These are phyloP conservation scores for Trichoderma harzianum DNA, from an alignment of 2,329 filamentous ascomycete species.

Conservation along the genomic window DNA sequence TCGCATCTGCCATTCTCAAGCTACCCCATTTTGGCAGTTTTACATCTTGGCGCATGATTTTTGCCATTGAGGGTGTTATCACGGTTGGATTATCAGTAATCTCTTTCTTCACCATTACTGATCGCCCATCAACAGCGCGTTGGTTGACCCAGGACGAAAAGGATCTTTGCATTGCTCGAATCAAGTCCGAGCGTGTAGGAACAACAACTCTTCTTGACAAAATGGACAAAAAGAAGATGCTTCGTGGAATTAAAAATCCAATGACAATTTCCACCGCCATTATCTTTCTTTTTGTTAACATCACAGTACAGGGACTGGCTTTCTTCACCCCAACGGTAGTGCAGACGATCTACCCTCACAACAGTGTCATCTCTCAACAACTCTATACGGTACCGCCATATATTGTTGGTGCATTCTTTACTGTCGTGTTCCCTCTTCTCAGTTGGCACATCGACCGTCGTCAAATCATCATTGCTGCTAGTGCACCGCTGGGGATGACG, in stretches of 20 bases:
- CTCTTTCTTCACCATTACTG: constrained; percentile 62
- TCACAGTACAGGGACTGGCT: constrained; percentile 47
- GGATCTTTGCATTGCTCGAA: neutral
- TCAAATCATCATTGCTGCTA: constrained; percentile 57
- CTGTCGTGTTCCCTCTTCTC: constrained; percentile 56
- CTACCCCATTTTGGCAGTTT: constrained; percentile 56
- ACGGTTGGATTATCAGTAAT: constrained; percentile 52
- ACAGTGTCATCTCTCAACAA: constrained; percentile 59
- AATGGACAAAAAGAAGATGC: constrained; percentile 49
- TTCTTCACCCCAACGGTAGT: constrained; percentile 71
- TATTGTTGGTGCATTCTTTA: constrained; percentile 64
- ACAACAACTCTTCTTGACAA: neutral
- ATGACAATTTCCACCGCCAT: constrained; percentile 54
- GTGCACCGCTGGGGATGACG: constrained; percentile 61
- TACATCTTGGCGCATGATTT: constrained; percentile 64
- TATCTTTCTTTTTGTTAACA: constrained; percentile 51
- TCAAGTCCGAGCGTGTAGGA: neutral
- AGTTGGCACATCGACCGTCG: constrained; percentile 59
- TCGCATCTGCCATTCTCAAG: constrained; percentile 63
- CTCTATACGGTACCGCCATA: constrained; percentile 70
- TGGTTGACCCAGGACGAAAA: constrained; percentile 44
- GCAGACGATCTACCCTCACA: constrained; percentile 60
- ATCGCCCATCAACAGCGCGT: constrained; percentile 62
- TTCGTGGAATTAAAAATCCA: constrained; percentile 61
- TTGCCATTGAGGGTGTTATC: constrained; percentile 66